These are phyloP conservation scores for Amanita molliuscula DNA, from an alignment of 768 basidiomycete species.

Conservation along the genomic window DNA sequence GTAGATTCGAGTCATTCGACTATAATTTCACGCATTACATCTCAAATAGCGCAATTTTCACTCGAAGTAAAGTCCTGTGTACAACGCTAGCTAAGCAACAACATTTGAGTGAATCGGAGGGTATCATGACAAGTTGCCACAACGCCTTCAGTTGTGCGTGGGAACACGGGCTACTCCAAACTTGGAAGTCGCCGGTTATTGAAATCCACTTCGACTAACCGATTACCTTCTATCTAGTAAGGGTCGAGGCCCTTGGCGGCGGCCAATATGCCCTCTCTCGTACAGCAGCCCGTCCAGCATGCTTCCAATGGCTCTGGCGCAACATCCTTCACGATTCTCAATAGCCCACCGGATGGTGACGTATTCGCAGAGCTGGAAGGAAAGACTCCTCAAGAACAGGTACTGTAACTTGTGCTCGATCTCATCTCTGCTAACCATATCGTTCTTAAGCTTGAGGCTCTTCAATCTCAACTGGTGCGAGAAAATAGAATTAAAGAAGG, in stretches of 20 bases:
- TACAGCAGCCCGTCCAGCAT: background rate
- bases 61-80: background rate
- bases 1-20: too few relatives aligned
- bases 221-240: background rate
- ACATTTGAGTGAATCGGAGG: background rate
- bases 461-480: conserved; percentile 59
- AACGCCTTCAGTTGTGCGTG: too few relatives aligned
- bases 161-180: too few relatives aligned
- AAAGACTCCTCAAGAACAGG: conserved; percentile 36
- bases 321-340: conserved; percentile 3
- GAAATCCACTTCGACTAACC: background rate
- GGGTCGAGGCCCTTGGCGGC: background rate
- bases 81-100: background rate
- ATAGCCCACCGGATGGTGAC: conserved; percentile 6
- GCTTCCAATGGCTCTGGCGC: background rate
- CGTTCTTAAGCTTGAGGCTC: conserved; percentile 44
- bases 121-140: too few relatives aligned
- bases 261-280: background rate
- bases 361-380: conserved; percentile 32
- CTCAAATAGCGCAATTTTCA: background rate
- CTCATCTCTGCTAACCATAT: background rate
- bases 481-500: conserved; percentile 85
- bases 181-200: background rate
- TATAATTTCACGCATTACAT: too few relatives aligned
- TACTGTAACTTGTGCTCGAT: conserved; percentile 8